Percentiles rank a stretch among this genome's conserved stretches.
Evolutionary conservation across 2,329 filamentous ascomycete genomes (phyloP).

Genomic region (Colletotrichum spaethianum): DNA sequence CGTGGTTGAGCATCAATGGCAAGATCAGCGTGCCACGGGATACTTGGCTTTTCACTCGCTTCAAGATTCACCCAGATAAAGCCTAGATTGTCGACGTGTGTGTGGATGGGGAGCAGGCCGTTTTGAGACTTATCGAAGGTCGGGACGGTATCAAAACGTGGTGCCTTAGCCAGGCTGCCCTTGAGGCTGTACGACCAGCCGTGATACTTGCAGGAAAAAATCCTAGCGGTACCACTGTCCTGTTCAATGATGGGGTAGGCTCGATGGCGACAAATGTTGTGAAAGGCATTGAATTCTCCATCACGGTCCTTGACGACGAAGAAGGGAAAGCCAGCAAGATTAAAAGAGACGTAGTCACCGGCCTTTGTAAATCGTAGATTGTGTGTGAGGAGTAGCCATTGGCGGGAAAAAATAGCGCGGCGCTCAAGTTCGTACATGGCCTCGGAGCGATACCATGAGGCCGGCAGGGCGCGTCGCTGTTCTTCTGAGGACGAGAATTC

Average conservation of each 20-base stretch:
- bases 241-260: slow-evolving; percentile 42
- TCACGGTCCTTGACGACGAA: slow-evolving; percentile 41
- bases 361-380: slow-evolving; percentile 38
- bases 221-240: slow-evolving; percentile 35
- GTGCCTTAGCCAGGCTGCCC: slow-evolving; percentile 61
- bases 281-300: slow-evolving; percentile 36
- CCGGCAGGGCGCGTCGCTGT: slow-evolving; percentile 42
- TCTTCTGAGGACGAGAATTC: neutral
- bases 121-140: slow-evolving; percentile 56
- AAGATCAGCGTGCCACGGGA: slow-evolving; percentile 60
- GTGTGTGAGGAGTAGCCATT: slow-evolving; percentile 49
- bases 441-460: slow-evolving; percentile 43
- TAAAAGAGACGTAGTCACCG: slow-evolving; percentile 39
- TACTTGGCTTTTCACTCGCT: slow-evolving; percentile 49
- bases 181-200: slow-evolving; percentile 62
- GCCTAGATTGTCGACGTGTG: slow-evolving; percentile 59
- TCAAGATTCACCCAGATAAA: slow-evolving; percentile 67
- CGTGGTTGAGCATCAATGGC: slow-evolving; percentile 43
- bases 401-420: slow-evolving; percentile 56
- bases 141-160: slow-evolving; percentile 54
- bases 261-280: slow-evolving; percentile 42
- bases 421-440: slow-evolving; percentile 58
- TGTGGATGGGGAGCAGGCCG: slow-evolving; percentile 60
- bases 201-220: slow-evolving; percentile 1
- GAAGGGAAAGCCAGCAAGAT: slow-evolving; percentile 40